These are phyloP conservation scores for Trametes versicolor DNA, from an alignment of 1,284 basidiomycete genomes.

Conservation along the genomic window DNA sequence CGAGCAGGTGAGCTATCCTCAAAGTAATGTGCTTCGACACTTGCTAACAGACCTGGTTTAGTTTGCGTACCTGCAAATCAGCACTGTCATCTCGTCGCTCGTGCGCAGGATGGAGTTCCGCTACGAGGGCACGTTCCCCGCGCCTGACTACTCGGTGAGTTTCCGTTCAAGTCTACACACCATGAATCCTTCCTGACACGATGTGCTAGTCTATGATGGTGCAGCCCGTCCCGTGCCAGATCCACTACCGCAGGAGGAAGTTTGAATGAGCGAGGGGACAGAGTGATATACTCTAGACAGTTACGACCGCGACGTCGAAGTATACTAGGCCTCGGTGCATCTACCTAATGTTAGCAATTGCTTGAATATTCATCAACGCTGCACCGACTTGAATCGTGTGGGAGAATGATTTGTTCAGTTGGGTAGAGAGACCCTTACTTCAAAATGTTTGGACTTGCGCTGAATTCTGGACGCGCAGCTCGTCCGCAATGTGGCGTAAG, in stretches of 20 bases:
- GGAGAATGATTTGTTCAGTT: too few relatives aligned
- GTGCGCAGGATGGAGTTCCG: conserved; percentile 83
- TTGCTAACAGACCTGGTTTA: conserved; percentile 46
- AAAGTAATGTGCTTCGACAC: too few relatives aligned
- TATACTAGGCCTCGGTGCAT: conserved; percentile 19
- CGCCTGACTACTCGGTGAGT: conserved; percentile 90
- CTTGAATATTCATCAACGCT: conserved; percentile 2
- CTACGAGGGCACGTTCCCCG: conserved; percentile 76
- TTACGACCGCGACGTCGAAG: conserved; percentile 25
- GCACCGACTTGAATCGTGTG: not conserved
- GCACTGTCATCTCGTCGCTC: conserved; percentile 84
- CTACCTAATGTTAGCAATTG: conserved; percentile 17
- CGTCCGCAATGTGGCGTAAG: not conserved
- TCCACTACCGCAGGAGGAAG: conserved; percentile 56
- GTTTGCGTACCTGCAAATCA: conserved; percentile 97
- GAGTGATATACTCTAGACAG: conserved; percentile 1
- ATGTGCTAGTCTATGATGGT: conserved; percentile 44
- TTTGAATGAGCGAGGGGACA: conserved; percentile 37
- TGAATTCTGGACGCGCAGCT: too few relatives aligned
- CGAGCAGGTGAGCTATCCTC: conserved; percentile 71
- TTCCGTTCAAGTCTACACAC: not conserved
- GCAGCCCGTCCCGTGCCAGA: conserved; percentile 44
- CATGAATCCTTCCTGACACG: not conserved
- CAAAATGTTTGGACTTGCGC: too few relatives aligned
- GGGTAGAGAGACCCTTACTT: too few relatives aligned